phyloP scores from a whole-genome alignment of 176 grass and related monocot genomes.

The Hordeum marinum region DNA sequence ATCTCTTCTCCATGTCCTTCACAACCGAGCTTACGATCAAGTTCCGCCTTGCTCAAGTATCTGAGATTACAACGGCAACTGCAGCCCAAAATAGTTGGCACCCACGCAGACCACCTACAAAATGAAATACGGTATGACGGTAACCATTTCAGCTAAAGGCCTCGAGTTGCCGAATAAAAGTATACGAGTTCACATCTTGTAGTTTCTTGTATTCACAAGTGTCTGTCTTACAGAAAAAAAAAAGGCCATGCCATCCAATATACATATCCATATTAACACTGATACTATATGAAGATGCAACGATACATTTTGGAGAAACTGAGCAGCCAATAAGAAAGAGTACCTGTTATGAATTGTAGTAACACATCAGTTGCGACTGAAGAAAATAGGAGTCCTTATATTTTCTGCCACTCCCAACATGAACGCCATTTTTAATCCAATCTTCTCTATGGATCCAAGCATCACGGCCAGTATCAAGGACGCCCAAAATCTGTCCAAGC shows the following conservation, averaged over 20 bases:
- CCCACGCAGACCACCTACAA: not conserved
- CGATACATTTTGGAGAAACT: not conserved
- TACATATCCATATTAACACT: not conserved
- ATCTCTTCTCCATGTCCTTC: not conserved
- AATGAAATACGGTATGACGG: not conserved
- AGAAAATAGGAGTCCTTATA: constrained; percentile 97
- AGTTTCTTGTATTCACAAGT: too few relatives aligned
- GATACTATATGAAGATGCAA: not conserved
- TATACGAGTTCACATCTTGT: not conserved
- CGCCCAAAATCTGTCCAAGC: constrained; percentile 65
- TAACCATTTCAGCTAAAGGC: not conserved
- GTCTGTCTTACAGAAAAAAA: too few relatives aligned
- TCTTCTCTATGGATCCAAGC: constrained; percentile 98
- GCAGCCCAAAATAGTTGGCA: not conserved
- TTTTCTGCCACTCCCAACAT: constrained; percentile 82
- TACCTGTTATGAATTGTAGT: constrained; percentile 77
- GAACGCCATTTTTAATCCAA: constrained; percentile 88
- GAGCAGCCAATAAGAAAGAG: not conserved
- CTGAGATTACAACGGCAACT: not conserved
- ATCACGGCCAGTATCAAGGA: constrained; percentile 79
- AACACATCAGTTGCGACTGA: constrained; percentile 87
- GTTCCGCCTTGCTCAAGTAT: not conserved
- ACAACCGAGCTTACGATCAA: not conserved
- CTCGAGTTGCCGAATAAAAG: not conserved
- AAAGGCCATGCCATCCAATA: not conserved